Evolutionary conservation across 179 eudicot genomes (phyloP), one percentile per base, ranked within the genome.

Genomic region (Gypsophila paniculata): DNA sequence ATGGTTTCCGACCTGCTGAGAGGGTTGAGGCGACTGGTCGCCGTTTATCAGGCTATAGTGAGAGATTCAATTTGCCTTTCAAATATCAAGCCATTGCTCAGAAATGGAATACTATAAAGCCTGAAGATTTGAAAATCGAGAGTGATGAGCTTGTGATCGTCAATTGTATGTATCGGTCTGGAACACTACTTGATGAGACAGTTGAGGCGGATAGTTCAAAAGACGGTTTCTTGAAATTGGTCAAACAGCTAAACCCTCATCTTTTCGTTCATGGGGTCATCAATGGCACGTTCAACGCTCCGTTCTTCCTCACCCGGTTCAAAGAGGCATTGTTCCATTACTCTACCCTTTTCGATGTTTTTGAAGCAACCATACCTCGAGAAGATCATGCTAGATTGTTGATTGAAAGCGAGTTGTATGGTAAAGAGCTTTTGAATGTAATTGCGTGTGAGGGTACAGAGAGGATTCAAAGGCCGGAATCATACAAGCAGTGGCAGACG

Each of bases 1-100:
- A 79, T 23, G 93, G 96, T 2, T 90, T 86, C 46, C 81, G 89
- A 6, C 93, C 96, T 10, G 77, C 85, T 12, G 85, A 82, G 70
- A 66, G 83, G 74, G 74, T 90, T 52, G 83, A 85, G 73, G 89
- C 81, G 18, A 82, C 93, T 0, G 90, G 90, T 4, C 79, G 79
- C 6, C 86, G 91, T 17, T 82, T 90, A 76, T 79, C 83, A 14
- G 75, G 78, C 39, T 88, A 82, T 44, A 86, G 89, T 46, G 82
- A 85, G 74, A 81, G 84, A 7, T 88, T 85, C 29, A 60, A 67
- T 6, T 88, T 90, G 65, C 83, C 86, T 3, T 85, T 85, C 61
- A 70, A 82, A 59, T 85, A 82, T 70, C 73, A 78, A 52, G 74
- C 78, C 42, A 70, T 83, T 32, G 80, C 82, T 18, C 44, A 75